Percentiles rank a stretch among this genome's conserved stretches.
These are phyloP conservation scores for Stephania cephalantha DNA, from an alignment of 164 flowering plant genomes.

Conservation along the genomic window DNA sequence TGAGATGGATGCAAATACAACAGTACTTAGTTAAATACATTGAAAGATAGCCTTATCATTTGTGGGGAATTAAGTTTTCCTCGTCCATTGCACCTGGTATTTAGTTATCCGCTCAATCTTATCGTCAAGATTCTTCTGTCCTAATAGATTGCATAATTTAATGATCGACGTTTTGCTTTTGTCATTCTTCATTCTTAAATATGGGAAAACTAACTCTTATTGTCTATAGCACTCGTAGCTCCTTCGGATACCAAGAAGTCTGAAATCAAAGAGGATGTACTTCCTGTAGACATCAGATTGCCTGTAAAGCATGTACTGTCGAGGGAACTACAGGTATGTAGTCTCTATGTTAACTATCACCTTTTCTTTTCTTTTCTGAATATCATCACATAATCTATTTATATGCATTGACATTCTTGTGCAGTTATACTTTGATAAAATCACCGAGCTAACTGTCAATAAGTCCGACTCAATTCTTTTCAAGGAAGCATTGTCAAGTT, in stretches of 20 bases:
- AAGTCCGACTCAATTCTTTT: conserved; percentile 62
- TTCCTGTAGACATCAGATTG: conserved; percentile 68
- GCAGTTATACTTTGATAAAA: conserved; percentile 92
- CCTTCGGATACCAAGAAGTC: conserved; percentile 49
- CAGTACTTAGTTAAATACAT: not conserved
- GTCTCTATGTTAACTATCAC: not conserved
- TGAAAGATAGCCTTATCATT: not conserved
- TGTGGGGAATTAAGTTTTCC: not conserved
- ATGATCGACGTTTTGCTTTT: not conserved
- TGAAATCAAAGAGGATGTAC: conserved; percentile 64
- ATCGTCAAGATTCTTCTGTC: not conserved
- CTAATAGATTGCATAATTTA: not conserved
- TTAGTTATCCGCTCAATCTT: not conserved
- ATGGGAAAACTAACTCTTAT: conserved; percentile 4
- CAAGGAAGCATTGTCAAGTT: conserved; percentile 69
- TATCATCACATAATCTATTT: not conserved
- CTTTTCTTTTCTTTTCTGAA: not conserved
- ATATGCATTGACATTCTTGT: conserved; percentile 16
- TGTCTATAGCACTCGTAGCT: conserved; percentile 46
- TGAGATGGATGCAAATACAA: not conserved
- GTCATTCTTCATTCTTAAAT: not conserved
- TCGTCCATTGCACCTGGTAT: not conserved
- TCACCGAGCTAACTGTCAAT: conserved; percentile 67
- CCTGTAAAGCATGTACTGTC: conserved; percentile 88
- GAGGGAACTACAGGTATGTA: conserved; percentile 81